These are phyloP conservation scores for Microbotryum saponariae DNA, from an alignment of 1,284 basidiomycete species.

Conservation along the genomic window DNA sequence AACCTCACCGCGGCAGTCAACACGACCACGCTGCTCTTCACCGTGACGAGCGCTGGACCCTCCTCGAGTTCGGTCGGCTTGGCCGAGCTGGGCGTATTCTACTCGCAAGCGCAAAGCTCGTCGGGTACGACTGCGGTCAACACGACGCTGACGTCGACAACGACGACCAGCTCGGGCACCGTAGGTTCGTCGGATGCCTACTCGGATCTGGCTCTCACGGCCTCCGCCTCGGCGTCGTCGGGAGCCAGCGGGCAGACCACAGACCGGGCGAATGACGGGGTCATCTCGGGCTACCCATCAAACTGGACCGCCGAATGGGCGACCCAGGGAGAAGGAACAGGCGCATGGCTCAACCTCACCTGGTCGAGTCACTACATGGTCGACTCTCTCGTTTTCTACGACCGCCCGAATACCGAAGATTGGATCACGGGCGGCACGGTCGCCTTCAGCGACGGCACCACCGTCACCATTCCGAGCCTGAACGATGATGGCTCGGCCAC, in stretches of 20 bases:
- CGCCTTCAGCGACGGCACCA: constrained; percentile 12
- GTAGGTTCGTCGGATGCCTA: not conserved
- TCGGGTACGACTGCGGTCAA: too few species aligned
- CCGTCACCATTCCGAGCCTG: constrained; percentile 9
- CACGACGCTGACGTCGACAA: too few species aligned
- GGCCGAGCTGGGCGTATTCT: not conserved
- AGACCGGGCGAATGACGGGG: constrained; percentile 26
- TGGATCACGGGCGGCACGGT: constrained; percentile 20
- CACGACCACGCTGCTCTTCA: not conserved
- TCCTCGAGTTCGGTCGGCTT: constrained; percentile 4
- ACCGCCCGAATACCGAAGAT: constrained; percentile 28
- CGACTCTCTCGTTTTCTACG: constrained; percentile 16
- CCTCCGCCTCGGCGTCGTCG: constrained; percentile 11
- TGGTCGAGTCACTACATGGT: constrained; percentile 16
- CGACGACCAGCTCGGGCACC: not conserved
- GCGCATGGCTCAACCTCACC: constrained; percentile 22
- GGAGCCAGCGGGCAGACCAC: constrained; percentile 4
- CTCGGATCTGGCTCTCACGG: constrained; percentile 12
- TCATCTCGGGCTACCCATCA: constrained; percentile 21
- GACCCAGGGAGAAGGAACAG: constrained; percentile 6
- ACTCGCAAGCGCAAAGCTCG: not conserved
- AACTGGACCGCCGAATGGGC: constrained; percentile 29
- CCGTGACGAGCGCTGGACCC: not conserved
- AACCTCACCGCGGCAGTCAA: not conserved
- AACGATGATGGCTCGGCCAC: constrained; percentile 14